phyloP scores from a whole-genome alignment of 2,329 filamentous ascomycete species.

The Pleochaeta shiraiana region DNA sequence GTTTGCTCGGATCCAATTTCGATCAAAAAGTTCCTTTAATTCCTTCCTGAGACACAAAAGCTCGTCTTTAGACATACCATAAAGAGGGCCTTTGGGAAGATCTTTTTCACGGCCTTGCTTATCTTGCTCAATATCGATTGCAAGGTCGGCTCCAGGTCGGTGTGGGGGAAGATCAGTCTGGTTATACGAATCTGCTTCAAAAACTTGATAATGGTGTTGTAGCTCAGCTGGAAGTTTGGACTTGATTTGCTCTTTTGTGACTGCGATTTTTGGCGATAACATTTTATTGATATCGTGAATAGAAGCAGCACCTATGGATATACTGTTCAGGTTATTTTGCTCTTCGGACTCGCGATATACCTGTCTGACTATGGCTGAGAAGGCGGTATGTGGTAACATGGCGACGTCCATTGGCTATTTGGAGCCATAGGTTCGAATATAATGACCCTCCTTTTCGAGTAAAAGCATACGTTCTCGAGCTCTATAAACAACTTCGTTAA shows the following conservation, averaged over 20 bases:
- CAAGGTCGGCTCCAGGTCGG: too few species aligned
- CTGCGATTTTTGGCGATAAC: neutral
- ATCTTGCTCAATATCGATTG: too few species aligned
- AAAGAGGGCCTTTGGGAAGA: too few species aligned
- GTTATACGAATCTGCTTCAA: too few species aligned
- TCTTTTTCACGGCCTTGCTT: too few species aligned
- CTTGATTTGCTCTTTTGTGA: neutral
- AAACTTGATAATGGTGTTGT: too few species aligned
- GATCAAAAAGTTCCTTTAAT: too few species aligned
- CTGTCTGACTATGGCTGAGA: neutral
- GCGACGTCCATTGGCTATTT: neutral
- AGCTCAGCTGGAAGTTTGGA: too few species aligned
- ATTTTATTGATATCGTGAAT: conserved; percentile 2
- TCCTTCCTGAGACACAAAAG: too few species aligned
- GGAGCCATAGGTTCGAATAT: neutral
- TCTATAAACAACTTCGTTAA: neutral
- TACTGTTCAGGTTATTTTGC: neutral
- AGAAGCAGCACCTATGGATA: neutral
- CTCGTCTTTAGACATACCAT: too few species aligned
- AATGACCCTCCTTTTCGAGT: neutral
- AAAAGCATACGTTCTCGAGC: neutral
- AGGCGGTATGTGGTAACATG: neutral
- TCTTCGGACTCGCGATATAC: neutral
- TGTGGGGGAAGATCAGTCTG: too few species aligned
- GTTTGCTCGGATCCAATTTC: too few species aligned